phyloP scores from a whole-genome alignment of 345 rosid species.

The Sisymbrium altissimum region DNA sequence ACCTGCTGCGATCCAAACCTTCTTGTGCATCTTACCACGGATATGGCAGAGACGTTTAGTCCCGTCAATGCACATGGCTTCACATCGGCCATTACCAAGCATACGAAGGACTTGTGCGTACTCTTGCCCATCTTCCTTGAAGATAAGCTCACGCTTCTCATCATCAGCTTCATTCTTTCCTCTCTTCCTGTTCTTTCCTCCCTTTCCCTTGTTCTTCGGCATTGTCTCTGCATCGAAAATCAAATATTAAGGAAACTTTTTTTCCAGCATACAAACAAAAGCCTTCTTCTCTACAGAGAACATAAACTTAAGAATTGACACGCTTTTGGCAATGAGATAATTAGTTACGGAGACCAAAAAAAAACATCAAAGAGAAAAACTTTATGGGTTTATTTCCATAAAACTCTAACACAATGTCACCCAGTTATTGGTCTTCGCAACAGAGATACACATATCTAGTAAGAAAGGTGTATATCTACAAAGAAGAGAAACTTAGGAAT shows the following conservation, averaged over 20 bases:
- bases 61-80: conserved; percentile 65
- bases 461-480: neutral
- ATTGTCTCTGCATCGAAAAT: conserved; percentile 30
- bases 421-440: no score
- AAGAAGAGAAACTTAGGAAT: neutral
- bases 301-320: no score
- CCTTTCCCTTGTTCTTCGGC: conserved; percentile 88
- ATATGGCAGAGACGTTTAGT: conserved; percentile 69
- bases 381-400: no score
- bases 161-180: conserved; percentile 80
- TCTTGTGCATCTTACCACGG: conserved; percentile 84
- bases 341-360: no score
- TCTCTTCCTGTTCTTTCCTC: conserved; percentile 87
- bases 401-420: no score
- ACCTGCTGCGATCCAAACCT: conserved; percentile 83
- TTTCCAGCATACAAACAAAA: no score
- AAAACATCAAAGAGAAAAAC: neutral
- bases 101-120: conserved; percentile 69
- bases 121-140: conserved; percentile 76
- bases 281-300: no score
- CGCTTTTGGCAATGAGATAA: no score
- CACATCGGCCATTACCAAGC: conserved; percentile 77
- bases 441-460: no score
- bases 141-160: conserved; percentile 72
- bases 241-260: conserved; percentile 1